A percentile compares a stretch with the other conserved stretches of the same genome.
Evolutionary conservation across 176 grass and related monocot species (phyloP).

Genomic region (Cenchrus purpureus): DNA sequence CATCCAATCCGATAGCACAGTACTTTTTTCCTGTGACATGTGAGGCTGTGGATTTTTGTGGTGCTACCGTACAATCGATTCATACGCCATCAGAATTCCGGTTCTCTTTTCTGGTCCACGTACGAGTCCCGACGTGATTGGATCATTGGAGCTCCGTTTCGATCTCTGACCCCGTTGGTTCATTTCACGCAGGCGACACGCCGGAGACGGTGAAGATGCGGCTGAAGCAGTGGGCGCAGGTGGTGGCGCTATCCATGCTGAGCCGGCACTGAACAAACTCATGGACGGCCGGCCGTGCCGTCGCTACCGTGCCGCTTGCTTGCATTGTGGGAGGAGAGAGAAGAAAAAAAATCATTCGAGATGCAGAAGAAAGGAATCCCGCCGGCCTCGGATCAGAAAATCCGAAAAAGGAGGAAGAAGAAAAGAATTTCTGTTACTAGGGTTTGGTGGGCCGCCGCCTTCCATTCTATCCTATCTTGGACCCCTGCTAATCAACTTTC

Average conservation of each 20-base stretch:
- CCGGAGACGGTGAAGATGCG: constrained; percentile 81
- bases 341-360: neutral
- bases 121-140: no score
- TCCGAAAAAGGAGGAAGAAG: constrained; percentile 12
- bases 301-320: neutral
- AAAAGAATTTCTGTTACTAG: constrained; percentile 36
- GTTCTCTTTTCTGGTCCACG: neutral
- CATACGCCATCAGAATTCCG: neutral
- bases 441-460: constrained; percentile 30
- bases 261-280: constrained; percentile 47
- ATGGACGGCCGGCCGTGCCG: neutral
- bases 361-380: constrained; percentile 29
- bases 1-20: neutral
- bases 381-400: neutral
- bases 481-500: constrained; percentile 19
- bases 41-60: neutral
- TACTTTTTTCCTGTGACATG: neutral
- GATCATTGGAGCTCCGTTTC: neutral
- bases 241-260: constrained; percentile 73
- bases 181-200: constrained; percentile 51
- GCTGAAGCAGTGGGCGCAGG: constrained; percentile 92
- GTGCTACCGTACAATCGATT: neutral
- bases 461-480: constrained; percentile 11
- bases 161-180: neutral
- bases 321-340: neutral